Conservation (phyloP, 257 asterid species). For the Leonotis leonurus region DNA sequence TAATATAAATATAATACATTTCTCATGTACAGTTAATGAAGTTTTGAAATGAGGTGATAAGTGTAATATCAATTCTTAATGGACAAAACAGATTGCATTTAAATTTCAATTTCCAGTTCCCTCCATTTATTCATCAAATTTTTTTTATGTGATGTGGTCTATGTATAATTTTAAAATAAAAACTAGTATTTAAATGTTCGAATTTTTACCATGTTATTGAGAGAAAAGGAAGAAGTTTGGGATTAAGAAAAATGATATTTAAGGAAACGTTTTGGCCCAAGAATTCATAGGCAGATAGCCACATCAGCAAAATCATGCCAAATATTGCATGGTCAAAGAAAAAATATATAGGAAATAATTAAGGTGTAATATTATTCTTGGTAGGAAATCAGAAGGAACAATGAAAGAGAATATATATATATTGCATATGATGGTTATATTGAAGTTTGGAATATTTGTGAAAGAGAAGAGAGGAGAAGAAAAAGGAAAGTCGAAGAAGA, state of each 20-base stretch:
- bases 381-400: background rate
- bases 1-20: no score
- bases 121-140: background rate
- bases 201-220: background rate
- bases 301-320: conserved; percentile 27
- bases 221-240: background rate
- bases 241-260: conserved; percentile 7
- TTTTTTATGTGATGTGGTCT: background rate
- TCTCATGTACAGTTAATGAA: no score
- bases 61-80: background rate
- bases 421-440: conserved; percentile 14
- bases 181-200: background rate
- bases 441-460: conserved; percentile 34
- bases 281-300: conserved; percentile 32
- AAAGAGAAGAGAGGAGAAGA: conserved; percentile 10
- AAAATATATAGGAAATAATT: background rate
- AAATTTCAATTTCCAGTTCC: background rate
- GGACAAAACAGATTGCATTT: background rate
- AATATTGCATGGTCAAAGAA: conserved; percentile 8
- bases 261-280: conserved; percentile 35
- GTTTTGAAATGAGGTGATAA: background rate
- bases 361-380: conserved; percentile 1
- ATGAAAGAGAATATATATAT: conserved; percentile 11
- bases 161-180: no score
- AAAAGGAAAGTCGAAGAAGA: conserved; percentile 1